Conservation (phyloP, 2,329 filamentous ascomycete species). For the Cyclaneusma minus region DNA sequence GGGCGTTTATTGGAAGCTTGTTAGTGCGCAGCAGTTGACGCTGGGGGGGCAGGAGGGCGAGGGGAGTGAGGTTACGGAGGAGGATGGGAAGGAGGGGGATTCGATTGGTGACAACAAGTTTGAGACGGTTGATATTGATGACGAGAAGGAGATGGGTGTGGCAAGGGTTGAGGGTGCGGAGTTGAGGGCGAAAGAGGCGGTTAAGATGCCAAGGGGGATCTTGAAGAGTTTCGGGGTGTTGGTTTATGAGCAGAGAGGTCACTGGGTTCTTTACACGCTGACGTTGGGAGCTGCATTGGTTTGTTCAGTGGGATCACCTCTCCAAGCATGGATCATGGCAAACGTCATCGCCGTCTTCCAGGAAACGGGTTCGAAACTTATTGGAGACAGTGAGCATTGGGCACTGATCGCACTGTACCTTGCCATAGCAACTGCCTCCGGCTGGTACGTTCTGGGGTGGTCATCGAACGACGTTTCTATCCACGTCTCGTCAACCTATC, state of each 20-base stretch:
- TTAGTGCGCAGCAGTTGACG: slow-evolving; percentile 35
- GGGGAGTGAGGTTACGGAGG: no score
- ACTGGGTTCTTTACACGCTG: neutral
- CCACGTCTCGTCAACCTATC: slow-evolving; percentile 21
- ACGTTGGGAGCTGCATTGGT: slow-evolving; percentile 7
- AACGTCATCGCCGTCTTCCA: slow-evolving; percentile 17
- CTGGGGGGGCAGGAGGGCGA: slow-evolving; percentile 13
- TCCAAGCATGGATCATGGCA: slow-evolving; percentile 20
- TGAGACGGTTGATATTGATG: no score
- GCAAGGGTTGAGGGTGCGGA: no score
- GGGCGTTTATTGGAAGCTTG: slow-evolving; percentile 32
- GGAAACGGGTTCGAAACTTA: slow-evolving; percentile 7
- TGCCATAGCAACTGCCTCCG: slow-evolving; percentile 22
- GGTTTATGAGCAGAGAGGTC: slow-evolving; percentile 45
- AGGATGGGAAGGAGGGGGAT: no score
- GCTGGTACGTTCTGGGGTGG: slow-evolving; percentile 16
- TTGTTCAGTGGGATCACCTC: no score
- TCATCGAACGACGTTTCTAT: slow-evolving; percentile 12
- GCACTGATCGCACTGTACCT: slow-evolving; percentile 33
- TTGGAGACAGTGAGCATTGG: slow-evolving; percentile 25
- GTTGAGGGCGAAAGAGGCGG: slow-evolving; percentile 30
- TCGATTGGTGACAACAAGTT: no score
- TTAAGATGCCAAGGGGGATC: slow-evolving; percentile 30
- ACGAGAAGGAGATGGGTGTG: no score
- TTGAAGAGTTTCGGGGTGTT: slow-evolving; percentile 32